phyloP scores from a whole-genome alignment of 139 green algal species.

The Chlorella sp. region DNA sequence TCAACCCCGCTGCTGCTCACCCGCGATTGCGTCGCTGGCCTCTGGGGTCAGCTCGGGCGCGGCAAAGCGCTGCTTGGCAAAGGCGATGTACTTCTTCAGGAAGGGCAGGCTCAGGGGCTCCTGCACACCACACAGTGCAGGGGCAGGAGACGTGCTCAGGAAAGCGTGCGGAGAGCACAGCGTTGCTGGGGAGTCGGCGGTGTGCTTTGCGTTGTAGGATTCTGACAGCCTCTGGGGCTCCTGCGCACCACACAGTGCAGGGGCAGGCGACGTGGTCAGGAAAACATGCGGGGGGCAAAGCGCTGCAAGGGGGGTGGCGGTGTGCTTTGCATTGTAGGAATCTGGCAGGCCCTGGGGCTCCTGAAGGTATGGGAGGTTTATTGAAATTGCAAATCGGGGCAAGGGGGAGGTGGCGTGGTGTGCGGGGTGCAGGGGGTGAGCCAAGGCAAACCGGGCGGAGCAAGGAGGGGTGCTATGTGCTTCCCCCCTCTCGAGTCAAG shows the following conservation, averaged over 20 bases:
- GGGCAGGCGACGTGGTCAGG: no score
- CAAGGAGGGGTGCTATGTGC: no score
- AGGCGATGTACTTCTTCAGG: conserved; percentile 69
- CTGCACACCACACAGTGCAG: not conserved
- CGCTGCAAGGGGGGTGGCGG: conserved; percentile 60
- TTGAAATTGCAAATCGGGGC: no score
- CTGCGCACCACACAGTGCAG: no score
- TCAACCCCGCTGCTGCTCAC: conserved; percentile 13
- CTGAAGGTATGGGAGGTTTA: not conserved
- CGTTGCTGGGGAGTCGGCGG: not conserved
- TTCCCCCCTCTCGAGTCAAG: not conserved
- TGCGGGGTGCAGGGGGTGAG: no score
- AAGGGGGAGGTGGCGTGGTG: no score
- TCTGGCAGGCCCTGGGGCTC: conserved; percentile 53
- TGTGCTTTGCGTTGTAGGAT: not conserved
- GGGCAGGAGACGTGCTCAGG: not conserved
- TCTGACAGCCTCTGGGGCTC: conserved; percentile 50
- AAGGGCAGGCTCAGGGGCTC: conserved; percentile 60
- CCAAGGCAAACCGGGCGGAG: no score
- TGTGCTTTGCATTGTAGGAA: no score
- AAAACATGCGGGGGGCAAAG: no score
- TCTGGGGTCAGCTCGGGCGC: conserved; percentile 61
- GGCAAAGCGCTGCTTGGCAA: conserved; percentile 60
- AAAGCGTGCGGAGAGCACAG: not conserved
- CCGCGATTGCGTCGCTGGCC: conserved; percentile 77